A percentile compares a stretch with the other conserved stretches of the same genome.
These are phyloP conservation scores for Alternaria rosae DNA, from an alignment of 2,329 filamentous ascomycete genomes.

Conservation along the genomic window DNA sequence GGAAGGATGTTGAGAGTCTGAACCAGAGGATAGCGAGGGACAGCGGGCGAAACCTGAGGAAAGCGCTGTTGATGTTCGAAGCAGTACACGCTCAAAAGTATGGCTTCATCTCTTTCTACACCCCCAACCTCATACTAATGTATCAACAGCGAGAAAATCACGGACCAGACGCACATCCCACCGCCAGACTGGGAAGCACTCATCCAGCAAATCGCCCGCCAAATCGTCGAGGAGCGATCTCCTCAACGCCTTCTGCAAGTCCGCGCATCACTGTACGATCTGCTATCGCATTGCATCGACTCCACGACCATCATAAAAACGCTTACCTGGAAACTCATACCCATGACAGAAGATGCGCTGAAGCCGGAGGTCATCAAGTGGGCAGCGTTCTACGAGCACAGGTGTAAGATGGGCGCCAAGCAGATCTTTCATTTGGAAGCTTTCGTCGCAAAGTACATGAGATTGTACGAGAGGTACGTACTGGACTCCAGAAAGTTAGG, in stretches of 20 bases:
- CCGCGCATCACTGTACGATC: constrained; percentile 92
- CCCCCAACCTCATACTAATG: constrained; percentile 11
- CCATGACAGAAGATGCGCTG: constrained; percentile 83
- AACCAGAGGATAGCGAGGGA: constrained; percentile 88
- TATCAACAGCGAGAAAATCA: constrained; percentile 78
- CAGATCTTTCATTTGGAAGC: constrained; percentile 98
- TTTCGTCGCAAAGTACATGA: constrained; percentile 99
- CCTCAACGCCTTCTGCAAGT: constrained; percentile 87
- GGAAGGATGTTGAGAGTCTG: constrained; percentile 76
- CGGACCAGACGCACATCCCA: constrained; percentile 85
- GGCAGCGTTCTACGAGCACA: constrained; percentile 97
- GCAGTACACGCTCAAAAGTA: constrained; percentile 97
- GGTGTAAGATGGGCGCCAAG: constrained; percentile 89
- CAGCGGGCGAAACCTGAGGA: constrained; percentile 87
- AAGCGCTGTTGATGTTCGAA: constrained; percentile 95
- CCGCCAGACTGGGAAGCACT: constrained; percentile 97
- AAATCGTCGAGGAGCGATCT: constrained; percentile 93
- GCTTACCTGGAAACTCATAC: constrained; percentile 89
- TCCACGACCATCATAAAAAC: constrained; percentile 94
- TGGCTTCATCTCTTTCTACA: constrained; percentile 35
- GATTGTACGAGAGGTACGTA: constrained; percentile 85
- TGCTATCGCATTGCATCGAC: constrained; percentile 96
- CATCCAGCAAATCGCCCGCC: constrained; percentile 86
- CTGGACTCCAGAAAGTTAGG: not conserved
- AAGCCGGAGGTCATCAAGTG: constrained; percentile 94